Conservation (phyloP, 306 rosid species). For the Malus fusca region DNA sequence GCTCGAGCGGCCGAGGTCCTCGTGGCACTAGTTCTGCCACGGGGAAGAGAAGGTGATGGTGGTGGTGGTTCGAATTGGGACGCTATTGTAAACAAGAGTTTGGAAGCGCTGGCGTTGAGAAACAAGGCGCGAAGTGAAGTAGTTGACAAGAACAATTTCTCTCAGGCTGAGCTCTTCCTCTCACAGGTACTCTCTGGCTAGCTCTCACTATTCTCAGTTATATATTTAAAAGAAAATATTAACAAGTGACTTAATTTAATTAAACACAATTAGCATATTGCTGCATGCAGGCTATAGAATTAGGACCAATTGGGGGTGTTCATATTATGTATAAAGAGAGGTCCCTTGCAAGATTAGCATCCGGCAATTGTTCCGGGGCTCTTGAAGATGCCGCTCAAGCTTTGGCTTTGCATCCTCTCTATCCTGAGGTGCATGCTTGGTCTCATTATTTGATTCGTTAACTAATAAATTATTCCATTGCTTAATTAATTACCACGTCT, state of each 20-base stretch:
- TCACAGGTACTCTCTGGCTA: constrained; percentile 35
- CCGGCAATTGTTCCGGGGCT: constrained; percentile 57
- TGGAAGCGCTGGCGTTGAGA: constrained; percentile 76
- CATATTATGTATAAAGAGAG: constrained; percentile 59
- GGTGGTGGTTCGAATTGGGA: constrained; percentile 7
- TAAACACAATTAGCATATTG: background rate
- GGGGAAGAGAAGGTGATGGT: background rate
- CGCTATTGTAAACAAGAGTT: constrained; percentile 26
- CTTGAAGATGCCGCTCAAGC: constrained; percentile 71
- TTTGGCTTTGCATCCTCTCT: constrained; percentile 47
- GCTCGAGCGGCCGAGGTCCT: constrained; percentile 58
- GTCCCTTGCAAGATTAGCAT: constrained; percentile 61
- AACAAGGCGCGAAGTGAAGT: constrained; percentile 52
- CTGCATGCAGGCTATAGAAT: constrained; percentile 42
- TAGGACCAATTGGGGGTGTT: constrained; percentile 67
- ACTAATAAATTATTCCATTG: no score
- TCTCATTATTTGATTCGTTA: no score
- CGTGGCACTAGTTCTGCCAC: background rate
- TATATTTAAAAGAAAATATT: no score
- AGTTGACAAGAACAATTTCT: constrained; percentile 32
- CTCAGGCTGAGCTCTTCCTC: constrained; percentile 58
- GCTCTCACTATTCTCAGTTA: no score
- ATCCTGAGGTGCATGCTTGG: constrained; percentile 51
- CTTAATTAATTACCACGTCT: no score
- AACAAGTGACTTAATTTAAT: background rate